Percentiles rank a stretch among this genome's conserved stretches.
Evolutionary conservation across 2,329 filamentous ascomycete species (phyloP).

Genomic region (Diaporthe humulicola): DNA sequence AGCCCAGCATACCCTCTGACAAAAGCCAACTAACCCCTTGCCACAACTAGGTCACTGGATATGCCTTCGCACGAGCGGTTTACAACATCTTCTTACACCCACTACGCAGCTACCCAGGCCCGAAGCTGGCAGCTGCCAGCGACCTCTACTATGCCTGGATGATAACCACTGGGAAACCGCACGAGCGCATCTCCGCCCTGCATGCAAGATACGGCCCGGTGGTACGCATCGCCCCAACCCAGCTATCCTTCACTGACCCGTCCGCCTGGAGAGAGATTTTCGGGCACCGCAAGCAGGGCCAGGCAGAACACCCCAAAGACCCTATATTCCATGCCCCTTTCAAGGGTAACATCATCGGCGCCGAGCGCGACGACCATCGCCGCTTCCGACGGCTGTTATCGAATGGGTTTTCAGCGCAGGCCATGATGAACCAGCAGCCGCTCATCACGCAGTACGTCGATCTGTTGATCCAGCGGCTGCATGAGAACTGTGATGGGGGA

Average conservation of each 20-base stretch:
- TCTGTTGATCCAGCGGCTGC: not conserved
- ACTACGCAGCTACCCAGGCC: slow-evolving; percentile 33
- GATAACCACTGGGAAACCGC: not conserved
- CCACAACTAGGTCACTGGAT: not conserved
- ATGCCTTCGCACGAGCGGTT: not conserved
- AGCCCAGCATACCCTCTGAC: not conserved
- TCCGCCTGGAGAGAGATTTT: slow-evolving; percentile 24
- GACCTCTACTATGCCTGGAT: slow-evolving; percentile 5
- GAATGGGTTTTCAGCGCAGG: slow-evolving; percentile 9
- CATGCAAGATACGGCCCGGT: slow-evolving; percentile 3
- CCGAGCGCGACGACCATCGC: slow-evolving; percentile 18
- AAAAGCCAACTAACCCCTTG: not conserved
- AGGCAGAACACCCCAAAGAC: slow-evolving; percentile 9
- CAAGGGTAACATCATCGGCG: slow-evolving; percentile 14
- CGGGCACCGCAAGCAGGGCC: slow-evolving; percentile 20
- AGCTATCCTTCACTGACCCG: slow-evolving; percentile 8
- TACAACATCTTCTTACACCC: slow-evolving; percentile 39
- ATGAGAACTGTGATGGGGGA: not conserved
- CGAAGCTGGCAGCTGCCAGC: not conserved
- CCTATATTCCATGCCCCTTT: not conserved
- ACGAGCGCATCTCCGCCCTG: not conserved
- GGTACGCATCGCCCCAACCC: slow-evolving; percentile 9
- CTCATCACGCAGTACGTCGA: slow-evolving; percentile 8
- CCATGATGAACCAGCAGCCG: slow-evolving; percentile 4
- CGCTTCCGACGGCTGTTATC: slow-evolving; percentile 4